Evolutionary conservation across 108 stramenopile species (phyloP).

Genomic region (Nannochloropsis oceanica): DNA sequence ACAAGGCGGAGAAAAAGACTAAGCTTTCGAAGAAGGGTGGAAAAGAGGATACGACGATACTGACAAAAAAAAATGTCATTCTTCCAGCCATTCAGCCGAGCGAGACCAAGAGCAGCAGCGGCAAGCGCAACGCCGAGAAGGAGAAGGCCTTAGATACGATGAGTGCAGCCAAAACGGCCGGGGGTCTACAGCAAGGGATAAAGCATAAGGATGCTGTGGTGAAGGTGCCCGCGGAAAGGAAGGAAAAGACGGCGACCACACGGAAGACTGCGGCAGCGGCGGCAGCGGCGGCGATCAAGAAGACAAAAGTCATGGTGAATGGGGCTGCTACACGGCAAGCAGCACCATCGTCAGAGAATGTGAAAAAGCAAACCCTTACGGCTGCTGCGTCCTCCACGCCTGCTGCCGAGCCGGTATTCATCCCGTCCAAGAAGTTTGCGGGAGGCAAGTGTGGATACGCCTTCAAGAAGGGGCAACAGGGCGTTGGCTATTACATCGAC

Average conservation of each 20-base stretch:
- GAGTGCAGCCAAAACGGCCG: not conserved
- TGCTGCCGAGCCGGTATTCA: not conserved
- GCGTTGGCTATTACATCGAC: slow-evolving; percentile 37
- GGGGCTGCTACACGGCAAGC: no score
- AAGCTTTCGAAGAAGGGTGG: not conserved
- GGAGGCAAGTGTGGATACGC: slow-evolving; percentile 24
- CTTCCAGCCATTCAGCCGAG: not conserved
- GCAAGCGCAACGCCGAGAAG: not conserved
- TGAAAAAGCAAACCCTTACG: not conserved
- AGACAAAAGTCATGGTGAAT: not conserved
- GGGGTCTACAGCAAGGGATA: not conserved
- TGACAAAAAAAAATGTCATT: not conserved
- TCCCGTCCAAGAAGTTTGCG: slow-evolving; percentile 16
- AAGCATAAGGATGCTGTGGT: not conserved
- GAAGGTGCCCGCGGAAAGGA: not conserved
- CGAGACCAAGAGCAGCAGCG: not conserved
- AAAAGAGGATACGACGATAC: not conserved
- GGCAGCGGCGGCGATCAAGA: not conserved
- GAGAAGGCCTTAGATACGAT: not conserved
- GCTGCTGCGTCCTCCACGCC: not conserved
- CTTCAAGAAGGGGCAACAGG: slow-evolving; percentile 22
- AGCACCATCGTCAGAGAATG: not conserved
- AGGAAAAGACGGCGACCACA: not conserved
- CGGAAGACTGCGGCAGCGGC: not conserved
- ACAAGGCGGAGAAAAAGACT: not conserved